Percentiles rank a stretch among this genome's conserved stretches.
phyloP scores from a whole-genome alignment of 2,329 filamentous ascomycete genomes.

The Aspergillus hiratsukae region DNA sequence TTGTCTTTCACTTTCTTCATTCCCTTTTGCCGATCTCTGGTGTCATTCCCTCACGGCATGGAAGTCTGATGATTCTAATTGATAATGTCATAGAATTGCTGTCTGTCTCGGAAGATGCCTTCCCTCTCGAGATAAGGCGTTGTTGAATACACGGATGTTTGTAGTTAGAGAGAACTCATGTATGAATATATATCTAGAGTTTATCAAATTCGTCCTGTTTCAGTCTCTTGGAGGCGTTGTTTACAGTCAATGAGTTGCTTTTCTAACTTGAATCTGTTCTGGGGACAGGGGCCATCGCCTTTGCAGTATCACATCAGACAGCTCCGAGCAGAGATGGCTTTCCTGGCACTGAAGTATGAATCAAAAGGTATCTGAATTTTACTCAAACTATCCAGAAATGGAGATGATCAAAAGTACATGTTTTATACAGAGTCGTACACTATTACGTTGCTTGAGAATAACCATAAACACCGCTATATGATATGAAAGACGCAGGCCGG shows the following conservation, averaged over 20 bases:
- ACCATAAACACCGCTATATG: neutral
- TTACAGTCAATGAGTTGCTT: neutral
- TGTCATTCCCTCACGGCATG: neutral
- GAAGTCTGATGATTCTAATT: conserved; percentile 9
- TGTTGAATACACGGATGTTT: neutral
- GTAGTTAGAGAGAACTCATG: neutral
- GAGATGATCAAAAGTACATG: neutral
- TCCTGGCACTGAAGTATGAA: neutral
- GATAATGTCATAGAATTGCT: conserved; percentile 19
- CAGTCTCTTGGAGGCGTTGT: neutral
- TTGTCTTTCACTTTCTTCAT: conserved; percentile 2
- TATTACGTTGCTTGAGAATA: neutral
- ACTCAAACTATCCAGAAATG: neutral
- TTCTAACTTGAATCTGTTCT: neutral
- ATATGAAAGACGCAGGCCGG: neutral
- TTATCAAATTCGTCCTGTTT: neutral
- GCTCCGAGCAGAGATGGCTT: neutral
- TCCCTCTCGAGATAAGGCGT: neutral
- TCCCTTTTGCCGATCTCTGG: conserved; percentile 6
- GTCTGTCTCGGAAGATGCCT: neutral
- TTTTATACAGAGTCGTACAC: neutral
- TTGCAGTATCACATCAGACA: neutral
- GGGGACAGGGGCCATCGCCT: neutral
- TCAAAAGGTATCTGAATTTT: neutral
- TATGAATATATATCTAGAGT: conserved; percentile 2